Percentiles rank a stretch among this genome's conserved stretches.
These are phyloP conservation scores for Artemisia argyi DNA, from an alignment of 129 eudicot species.

Conservation along the genomic window DNA sequence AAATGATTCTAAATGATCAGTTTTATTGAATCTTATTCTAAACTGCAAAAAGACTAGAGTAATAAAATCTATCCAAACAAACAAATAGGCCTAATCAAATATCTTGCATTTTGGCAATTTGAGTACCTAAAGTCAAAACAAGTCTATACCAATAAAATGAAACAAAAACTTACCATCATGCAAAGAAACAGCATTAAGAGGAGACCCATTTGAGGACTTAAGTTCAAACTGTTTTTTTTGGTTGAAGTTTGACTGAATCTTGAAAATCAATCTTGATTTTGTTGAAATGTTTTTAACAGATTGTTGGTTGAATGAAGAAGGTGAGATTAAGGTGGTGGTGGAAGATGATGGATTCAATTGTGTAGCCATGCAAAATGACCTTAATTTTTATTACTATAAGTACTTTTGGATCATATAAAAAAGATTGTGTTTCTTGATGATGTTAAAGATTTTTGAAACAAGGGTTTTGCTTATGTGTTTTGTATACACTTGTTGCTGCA, in stretches of 20 bases:
- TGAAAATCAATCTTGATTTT: slow-evolving; percentile 48
- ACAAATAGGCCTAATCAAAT: not conserved
- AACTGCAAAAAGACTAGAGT: too few relatives aligned
- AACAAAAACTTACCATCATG: slow-evolving; percentile 48
- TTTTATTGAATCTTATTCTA: too few relatives aligned
- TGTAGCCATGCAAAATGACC: slow-evolving; percentile 50
- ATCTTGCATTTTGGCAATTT: not conserved
- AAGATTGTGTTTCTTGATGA: slow-evolving; percentile 8
- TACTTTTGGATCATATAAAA: slow-evolving; percentile 30
- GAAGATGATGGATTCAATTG: slow-evolving; percentile 45
- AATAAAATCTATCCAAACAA: too few relatives aligned
- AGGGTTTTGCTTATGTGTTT: slow-evolving; percentile 5
- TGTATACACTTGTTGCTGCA: slow-evolving; percentile 17
- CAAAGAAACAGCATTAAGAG: slow-evolving; percentile 67
- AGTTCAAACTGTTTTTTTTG: slow-evolving; percentile 57
- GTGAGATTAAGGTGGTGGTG: slow-evolving; percentile 31
- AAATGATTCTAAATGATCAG: too few relatives aligned
- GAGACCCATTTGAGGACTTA: slow-evolving; percentile 71
- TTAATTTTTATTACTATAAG: not conserved
- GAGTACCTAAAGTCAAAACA: not conserved
- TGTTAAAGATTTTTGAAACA: not conserved
- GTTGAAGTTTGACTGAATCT: slow-evolving; percentile 49
- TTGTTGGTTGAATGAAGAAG: slow-evolving; percentile 38
- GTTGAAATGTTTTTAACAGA: slow-evolving; percentile 31
- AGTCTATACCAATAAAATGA: not conserved